Percentiles rank a stretch among this genome's conserved stretches.
Conservation (phyloP, 2,329 filamentous ascomycete species). For the Curvularia eragrostidis region DNA sequence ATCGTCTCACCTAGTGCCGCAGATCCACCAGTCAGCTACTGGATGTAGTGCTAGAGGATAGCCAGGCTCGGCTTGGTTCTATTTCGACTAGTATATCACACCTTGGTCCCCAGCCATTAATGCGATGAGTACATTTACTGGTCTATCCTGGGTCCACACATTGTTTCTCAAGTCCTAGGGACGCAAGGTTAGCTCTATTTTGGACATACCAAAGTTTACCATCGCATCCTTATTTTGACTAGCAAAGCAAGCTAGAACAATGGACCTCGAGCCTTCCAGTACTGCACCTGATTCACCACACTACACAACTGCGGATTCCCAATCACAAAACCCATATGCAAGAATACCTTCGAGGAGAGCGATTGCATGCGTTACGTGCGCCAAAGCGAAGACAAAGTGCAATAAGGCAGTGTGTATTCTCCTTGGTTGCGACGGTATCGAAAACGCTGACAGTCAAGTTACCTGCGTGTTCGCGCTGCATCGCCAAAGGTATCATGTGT, state of each 20-base stretch:
- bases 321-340: slow-evolving; percentile 37
- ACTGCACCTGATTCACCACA: slow-evolving; percentile 22
- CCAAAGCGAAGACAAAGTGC: slow-evolving; percentile 50
- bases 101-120: slow-evolving; percentile 17
- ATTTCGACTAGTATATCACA: slow-evolving; percentile 36
- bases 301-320: slow-evolving; percentile 21
- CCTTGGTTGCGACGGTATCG: background rate
- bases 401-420: slow-evolving; percentile 43
- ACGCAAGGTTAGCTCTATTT: slow-evolving; percentile 9
- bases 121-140: background rate
- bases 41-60: slow-evolving; percentile 17
- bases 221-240: slow-evolving; percentile 2
- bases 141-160: background rate
- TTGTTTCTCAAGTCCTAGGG: background rate
- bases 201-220: background rate
- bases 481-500: slow-evolving; percentile 45
- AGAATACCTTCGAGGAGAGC: slow-evolving; percentile 44
- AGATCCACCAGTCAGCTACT: slow-evolving; percentile 39
- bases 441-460: slow-evolving; percentile 24
- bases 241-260: slow-evolving; percentile 24
- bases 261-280: slow-evolving; percentile 21
- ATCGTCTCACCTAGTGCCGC: slow-evolving; percentile 26
- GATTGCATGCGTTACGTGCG: slow-evolving; percentile 50
- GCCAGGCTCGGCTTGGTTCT: slow-evolving; percentile 31
- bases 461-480: slow-evolving; percentile 48